Evolutionary conservation across 306 rosid species (phyloP), one percentile per base, ranked within the genome.

Genomic region (Quercus rubra): DNA sequence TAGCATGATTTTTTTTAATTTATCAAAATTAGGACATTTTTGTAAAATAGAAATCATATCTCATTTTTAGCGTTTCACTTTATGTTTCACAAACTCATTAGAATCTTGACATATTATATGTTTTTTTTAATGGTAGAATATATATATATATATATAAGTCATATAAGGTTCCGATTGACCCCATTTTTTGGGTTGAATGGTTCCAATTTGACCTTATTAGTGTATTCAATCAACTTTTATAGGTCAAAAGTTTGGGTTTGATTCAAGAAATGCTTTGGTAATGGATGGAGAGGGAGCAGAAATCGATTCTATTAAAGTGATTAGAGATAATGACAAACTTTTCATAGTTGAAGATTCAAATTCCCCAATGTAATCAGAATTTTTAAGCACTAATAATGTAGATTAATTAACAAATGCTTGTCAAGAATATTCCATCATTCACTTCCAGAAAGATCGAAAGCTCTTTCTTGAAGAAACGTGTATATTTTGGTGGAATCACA

Each of bases 271-370:
- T 72, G 52, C 86, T 43, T 63, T 71, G 76, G 83, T 94, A 78
- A 87, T 89, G 25, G 85, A 94, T 86, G 97, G 87, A 86, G 92
- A 77, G 80, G 98, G 97, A 43, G 87, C 97, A 49, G 92, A 89
- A 71, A 86, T 94, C 61, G 97, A 94, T 51, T 85, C 86, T 6
- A 78, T 91, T 78, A 92, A 91, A 83, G 93, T 92, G 81, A 87
- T 94, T 31, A 90, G 97, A 88, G 98, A 94, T 79, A 88, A 91
- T 79, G 98, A 94, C 67, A 92, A 90, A 75, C 87, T 94, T 46
- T 92, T 72, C 85, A 80, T 92, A 67, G 78, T 81, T 82, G 87
- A 80, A 78, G 74, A 85, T 77, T 38, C 61, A 66, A 52, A 54
- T 3, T 23, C n/a, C 6, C 5, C 30, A 33, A 15, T 77, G 31